Conservation (phyloP, 2,329 filamentous ascomycete species). For the Penicillium decumbens region DNA sequence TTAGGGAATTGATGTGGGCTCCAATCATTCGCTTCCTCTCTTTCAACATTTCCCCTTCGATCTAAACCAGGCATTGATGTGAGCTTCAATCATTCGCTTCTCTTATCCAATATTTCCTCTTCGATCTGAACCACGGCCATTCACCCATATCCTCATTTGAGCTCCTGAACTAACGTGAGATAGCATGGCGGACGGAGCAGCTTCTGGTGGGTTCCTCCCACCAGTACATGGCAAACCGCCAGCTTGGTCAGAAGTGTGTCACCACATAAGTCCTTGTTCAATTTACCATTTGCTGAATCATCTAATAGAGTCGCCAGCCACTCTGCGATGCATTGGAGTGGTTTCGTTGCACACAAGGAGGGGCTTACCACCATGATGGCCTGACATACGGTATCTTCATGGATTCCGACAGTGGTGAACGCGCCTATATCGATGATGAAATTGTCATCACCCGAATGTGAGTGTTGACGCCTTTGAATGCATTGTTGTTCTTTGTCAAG, state of each 20-base stretch:
- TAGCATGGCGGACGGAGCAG: neutral
- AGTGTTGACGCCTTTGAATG: conserved; percentile 24
- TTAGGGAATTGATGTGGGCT: too few relatives aligned
- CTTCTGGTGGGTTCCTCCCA: neutral
- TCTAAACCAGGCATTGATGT: too few relatives aligned
- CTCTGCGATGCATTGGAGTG: conserved; percentile 62
- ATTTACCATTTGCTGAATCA: neutral
- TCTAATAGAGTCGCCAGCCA: conserved; percentile 45
- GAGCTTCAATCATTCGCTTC: too few relatives aligned
- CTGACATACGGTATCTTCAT: conserved; percentile 55
- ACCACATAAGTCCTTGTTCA: neutral
- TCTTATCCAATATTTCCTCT: too few relatives aligned
- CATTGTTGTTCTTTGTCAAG: neutral
- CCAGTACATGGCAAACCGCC: neutral
- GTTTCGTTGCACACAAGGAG: conserved; percentile 59
- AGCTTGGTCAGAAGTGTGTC: neutral
- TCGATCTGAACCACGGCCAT: too few relatives aligned
- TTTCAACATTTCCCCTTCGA: too few relatives aligned
- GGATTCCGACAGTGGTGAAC: conserved; percentile 50
- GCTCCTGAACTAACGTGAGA: neutral
- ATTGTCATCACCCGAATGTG: conserved; percentile 62
- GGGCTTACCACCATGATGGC: conserved; percentile 49
- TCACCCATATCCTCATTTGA: neutral
- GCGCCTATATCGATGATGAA: conserved; percentile 58
- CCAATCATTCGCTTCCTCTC: too few relatives aligned